These are phyloP conservation scores for Metarhizium humberi DNA, from an alignment of 2,329 filamentous ascomycete genomes.

Conservation along the genomic window DNA sequence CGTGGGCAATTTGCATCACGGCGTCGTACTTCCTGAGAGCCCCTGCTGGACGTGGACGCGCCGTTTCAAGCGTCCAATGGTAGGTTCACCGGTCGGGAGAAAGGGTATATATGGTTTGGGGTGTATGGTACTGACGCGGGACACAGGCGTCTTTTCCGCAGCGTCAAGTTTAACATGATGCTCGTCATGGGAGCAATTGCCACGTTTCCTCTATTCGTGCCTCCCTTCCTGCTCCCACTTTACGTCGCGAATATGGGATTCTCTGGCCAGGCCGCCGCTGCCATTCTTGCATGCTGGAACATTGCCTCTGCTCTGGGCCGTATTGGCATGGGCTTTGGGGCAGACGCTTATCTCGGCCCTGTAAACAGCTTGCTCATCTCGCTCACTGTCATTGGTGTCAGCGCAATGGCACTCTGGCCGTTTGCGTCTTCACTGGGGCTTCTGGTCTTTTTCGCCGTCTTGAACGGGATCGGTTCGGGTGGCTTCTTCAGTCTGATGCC, in stretches of 20 bases:
- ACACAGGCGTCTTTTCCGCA: conserved; percentile 17
- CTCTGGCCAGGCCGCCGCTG: conserved; percentile 13
- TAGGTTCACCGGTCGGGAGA: neutral
- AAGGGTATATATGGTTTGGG: neutral
- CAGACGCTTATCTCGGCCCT: conserved; percentile 16
- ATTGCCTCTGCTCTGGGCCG: conserved; percentile 18
- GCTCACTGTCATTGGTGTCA: conserved; percentile 16
- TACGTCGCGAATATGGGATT: conserved; percentile 16
- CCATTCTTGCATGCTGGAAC: conserved; percentile 19
- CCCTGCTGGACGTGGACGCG: conserved; percentile 6
- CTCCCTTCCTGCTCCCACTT: conserved; percentile 16
- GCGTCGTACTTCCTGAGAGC: conserved; percentile 17
- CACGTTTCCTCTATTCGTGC: conserved; percentile 16
- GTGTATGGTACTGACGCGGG: neutral
- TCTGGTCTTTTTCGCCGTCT: conserved; percentile 12
- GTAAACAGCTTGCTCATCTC: conserved; percentile 18
- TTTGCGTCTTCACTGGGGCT: conserved; percentile 15
- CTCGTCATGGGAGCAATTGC: conserved; percentile 15
- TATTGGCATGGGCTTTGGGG: conserved; percentile 15
- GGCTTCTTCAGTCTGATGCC: conserved; percentile 22
- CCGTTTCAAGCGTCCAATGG: conserved; percentile 16
- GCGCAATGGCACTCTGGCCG: conserved; percentile 17
- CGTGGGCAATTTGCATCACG: conserved; percentile 20
- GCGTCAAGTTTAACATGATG: conserved; percentile 15
- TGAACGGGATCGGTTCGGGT: conserved; percentile 20